Evolutionary conservation across 2,329 filamentous ascomycete species (phyloP).

Genomic region (Pseudogymnoascus sp.): DNA sequence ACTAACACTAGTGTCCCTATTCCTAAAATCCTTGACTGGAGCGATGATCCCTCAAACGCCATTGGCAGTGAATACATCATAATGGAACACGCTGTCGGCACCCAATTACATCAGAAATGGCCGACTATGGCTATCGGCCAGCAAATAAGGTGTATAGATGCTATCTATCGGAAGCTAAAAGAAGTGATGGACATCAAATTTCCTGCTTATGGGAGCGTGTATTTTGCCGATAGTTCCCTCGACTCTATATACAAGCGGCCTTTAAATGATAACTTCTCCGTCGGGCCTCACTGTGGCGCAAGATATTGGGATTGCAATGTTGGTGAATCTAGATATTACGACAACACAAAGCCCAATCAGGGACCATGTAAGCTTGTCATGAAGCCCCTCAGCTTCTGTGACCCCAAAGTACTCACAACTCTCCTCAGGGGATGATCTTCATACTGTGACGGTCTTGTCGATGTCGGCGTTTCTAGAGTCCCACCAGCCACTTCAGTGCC

Average conservation of each 20-base stretch:
- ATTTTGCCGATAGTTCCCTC: conserved; percentile 19
- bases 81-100: conserved; percentile 31
- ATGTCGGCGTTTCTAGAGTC: conserved; percentile 32
- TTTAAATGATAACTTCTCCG: conserved; percentile 13
- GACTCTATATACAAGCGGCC: conserved; percentile 10
- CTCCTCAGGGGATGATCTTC: conserved; percentile 18
- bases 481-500: conserved; percentile 16
- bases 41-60: conserved; percentile 28
- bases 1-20: conserved; percentile 34
- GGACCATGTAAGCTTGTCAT: conserved; percentile 32
- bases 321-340: conserved; percentile 30
- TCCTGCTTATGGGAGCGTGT: conserved; percentile 32
- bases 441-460: conserved; percentile 33
- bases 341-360: conserved; percentile 27
- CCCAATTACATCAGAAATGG: conserved; percentile 30
- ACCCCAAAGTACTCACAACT: too few species aligned
- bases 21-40: conserved; percentile 37
- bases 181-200: conserved; percentile 24
- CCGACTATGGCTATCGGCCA: conserved; percentile 25
- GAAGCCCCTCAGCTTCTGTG: background rate
- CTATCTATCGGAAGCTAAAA: conserved; percentile 14
- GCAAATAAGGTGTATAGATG: conserved; percentile 12
- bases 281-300: background rate
- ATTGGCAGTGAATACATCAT: conserved; percentile 35
- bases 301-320: conserved; percentile 25